Evolutionary conservation across 2,329 filamentous ascomycete species (phyloP), one percentile per base, ranked within the genome.

Genomic region (Thyridium curvatum): DNA sequence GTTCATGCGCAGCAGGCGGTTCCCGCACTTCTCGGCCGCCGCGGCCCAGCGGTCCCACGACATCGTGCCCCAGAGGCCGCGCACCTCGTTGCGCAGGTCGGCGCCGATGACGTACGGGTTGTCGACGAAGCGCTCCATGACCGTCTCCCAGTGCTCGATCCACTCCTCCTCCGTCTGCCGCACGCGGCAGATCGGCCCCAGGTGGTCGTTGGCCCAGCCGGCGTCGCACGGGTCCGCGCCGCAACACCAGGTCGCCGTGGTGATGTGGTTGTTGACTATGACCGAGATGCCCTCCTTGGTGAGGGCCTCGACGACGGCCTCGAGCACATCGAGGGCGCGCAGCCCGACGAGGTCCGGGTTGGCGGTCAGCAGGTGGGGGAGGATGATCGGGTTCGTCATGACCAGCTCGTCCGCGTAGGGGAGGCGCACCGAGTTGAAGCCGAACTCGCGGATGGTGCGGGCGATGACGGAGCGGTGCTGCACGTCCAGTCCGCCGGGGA

Each of bases 361-460:
- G 8, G 77, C 76, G 8, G 64, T 55, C 32, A 84, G 59, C 8
- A 74, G 60, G 33, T 68, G 58, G 4, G 63, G 59, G 15, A 71
- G 60, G 34, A 83, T 64, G 17, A 65, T 52, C 1, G 79, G 79
- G 50, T 84, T 82, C 16, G 61, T 52, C 26, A 71, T 67, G 37
- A 85, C 79, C 61, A 84, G 67, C 60, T 85, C 80, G 58, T 86
- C 81, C 14, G 77, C 71, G 59, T 85, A 85, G 3, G 81, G 81
- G 34, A 85, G 59, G 3, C 81, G 69, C 34, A 85, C 81, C 52
- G 79, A 82, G 62, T 85, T 85, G 68, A 85, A 85, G 12, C 81
- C 81, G 40, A 85, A 62, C 9, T 55, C 53, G 38, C 72, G 69
- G 53, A 85, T 82, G 13, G 73, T 74, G 44, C 60, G 52, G 4